phyloP scores from a whole-genome alignment of 2,329 filamentous ascomycete genomes.

The Orbilia quercus region DNA sequence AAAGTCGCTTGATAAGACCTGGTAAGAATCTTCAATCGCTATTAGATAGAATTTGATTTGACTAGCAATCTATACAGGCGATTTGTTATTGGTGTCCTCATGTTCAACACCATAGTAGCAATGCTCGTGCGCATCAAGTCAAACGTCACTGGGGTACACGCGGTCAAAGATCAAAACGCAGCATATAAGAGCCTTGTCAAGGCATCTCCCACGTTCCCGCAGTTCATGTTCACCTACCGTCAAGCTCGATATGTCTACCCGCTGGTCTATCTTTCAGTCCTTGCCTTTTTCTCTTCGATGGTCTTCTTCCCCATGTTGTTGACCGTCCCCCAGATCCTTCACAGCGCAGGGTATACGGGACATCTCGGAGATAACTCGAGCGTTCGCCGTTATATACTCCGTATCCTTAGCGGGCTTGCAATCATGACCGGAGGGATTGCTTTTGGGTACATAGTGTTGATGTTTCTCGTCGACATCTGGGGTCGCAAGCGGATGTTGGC shows the following conservation, averaged over 20 bases:
- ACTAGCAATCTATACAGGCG: constrained; percentile 17
- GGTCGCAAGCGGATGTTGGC: constrained; percentile 35
- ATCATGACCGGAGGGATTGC: constrained; percentile 13
- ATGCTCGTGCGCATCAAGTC: constrained; percentile 11
- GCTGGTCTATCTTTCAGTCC: constrained; percentile 7
- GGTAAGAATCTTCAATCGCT: constrained; percentile 16
- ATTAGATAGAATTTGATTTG: not conserved
- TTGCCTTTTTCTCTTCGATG: constrained; percentile 20
- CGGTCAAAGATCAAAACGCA: constrained; percentile 6
- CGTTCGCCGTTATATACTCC: constrained; percentile 7
- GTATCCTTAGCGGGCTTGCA: constrained; percentile 9
- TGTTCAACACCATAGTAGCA: not conserved
- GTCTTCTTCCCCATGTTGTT: constrained; percentile 31
- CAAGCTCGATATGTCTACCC: constrained; percentile 22
- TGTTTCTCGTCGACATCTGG: constrained; percentile 17
- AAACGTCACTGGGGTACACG: not conserved
- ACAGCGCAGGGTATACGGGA: not conserved
- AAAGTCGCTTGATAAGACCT: constrained; percentile 11
- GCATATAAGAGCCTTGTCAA: constrained; percentile 18
- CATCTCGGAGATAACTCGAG: not conserved
- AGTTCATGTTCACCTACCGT: constrained; percentile 18
- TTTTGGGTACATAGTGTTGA: constrained; percentile 19
- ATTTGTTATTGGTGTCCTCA: constrained; percentile 7
- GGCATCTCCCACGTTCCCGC: constrained; percentile 14
- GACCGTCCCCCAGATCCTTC: constrained; percentile 17